phyloP scores from a whole-genome alignment of 164 flowering plant species.

The Stephania japonica region DNA sequence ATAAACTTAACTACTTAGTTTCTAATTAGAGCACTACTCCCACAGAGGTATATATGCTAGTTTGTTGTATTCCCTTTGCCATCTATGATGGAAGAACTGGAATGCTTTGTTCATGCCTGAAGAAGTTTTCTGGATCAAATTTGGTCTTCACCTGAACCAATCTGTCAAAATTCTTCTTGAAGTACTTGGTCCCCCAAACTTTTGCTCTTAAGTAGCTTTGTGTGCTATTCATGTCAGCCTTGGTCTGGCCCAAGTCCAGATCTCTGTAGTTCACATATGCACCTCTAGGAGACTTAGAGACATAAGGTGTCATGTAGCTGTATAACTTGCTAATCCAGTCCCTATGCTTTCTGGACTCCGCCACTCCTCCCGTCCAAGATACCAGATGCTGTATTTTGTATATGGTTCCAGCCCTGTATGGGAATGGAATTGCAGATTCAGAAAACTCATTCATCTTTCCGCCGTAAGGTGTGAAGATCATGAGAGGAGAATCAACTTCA shows the following conservation, averaged over 20 bases:
- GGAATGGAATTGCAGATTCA: conserved; percentile 18
- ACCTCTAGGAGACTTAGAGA: conserved; percentile 14
- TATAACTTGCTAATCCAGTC: conserved; percentile 22
- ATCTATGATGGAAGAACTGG: conserved; percentile 1
- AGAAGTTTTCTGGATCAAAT: conserved; percentile 36
- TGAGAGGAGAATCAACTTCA: neutral
- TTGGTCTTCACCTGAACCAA: conserved; percentile 30
- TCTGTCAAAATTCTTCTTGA: conserved; percentile 28
- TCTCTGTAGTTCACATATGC: conserved; percentile 10
- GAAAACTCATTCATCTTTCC: conserved; percentile 24
- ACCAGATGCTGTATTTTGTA: conserved; percentile 18
- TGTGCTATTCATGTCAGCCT: conserved; percentile 1
- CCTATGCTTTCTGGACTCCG: conserved; percentile 7
- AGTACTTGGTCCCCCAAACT: conserved; percentile 29
- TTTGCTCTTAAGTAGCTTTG: conserved; percentile 20
- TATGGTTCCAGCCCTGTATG: conserved; percentile 18
- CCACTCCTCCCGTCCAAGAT: conserved; percentile 5
- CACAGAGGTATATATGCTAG: neutral
- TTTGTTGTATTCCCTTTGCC: no score
- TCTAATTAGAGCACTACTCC: neutral
- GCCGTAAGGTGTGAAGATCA: conserved; percentile 15
- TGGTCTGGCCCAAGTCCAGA: conserved; percentile 5
- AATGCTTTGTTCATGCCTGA: conserved; percentile 17
- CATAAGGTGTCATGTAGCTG: conserved; percentile 20
- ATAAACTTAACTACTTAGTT: neutral